Evolutionary conservation across 768 basidiomycete genomes (phyloP), one percentile per base, ranked within the genome.

Genomic region (Tricholoma sp.): DNA sequence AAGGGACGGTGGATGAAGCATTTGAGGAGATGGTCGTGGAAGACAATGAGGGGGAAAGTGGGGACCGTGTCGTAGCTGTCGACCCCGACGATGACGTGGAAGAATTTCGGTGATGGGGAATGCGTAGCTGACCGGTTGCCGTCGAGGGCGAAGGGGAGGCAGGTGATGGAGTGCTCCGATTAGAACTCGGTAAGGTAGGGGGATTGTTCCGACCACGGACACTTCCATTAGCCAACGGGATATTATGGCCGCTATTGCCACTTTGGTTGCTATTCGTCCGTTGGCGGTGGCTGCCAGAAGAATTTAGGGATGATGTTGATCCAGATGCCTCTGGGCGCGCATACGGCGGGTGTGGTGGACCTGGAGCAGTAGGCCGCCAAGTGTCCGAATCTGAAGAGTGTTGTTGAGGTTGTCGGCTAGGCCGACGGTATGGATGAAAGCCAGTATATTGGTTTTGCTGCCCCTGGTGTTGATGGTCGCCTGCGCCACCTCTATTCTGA

Each of bases 341-440:
- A 69, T 92, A 93, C 0, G 91, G 90, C 8, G 89, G 88, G 61
- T 86, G 85, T 59, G 86, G 84, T 5, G 76, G 66, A 9, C 73
- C 74, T 39, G 68, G 65, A 21, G 61, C 62, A 55, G 62, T 66
- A 32, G 75, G 65, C 53, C 83, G 80, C 80, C 84, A 81, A 55
- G 87, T 85, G 46, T 62, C 54, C 31, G 66, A 65, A 65, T 71
- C 70, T 37, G 70, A 59, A 19, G 74, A 68, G 50, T 64, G 72
- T 18, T 69, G 65, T 19, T 76, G 73, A 32, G 72, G 72, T 64
- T 79, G 80, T 24, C 80, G 77, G 63, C 70, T 77, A 19, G 89
- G 88, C 12, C 89, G 82, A 56, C 89, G 86, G 77, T 91, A 91
- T 55, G 90, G 90, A 69, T 91, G 89, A 67, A 84, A 92, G 24